Evolutionary conservation across 805 yeast species (phyloP), one percentile per base, ranked within the genome.

Genomic region (Starmerella sirachaensis): DNA sequence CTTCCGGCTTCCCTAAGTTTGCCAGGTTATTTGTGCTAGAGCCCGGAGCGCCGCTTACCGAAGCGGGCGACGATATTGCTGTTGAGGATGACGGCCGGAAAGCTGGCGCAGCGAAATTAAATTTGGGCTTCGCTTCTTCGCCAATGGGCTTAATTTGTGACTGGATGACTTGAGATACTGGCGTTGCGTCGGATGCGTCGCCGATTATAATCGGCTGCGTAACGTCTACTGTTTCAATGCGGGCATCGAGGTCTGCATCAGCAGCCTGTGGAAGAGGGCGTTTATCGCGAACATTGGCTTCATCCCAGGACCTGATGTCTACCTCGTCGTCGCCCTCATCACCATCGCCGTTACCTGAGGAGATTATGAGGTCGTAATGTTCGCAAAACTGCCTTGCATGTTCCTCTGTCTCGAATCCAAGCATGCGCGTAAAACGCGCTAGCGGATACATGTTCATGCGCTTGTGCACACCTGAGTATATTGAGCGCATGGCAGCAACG

Each of bases 351-450:
- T 19, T 32, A 18, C 27, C 27, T 7, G 26, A 5, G 23, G 31
- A 18, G 3, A 39, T 13, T 6, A 21, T 26, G 13, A 84, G 61
- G 2, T 73, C 76, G 54, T 78, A 84, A 49, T 80, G 69, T 1
- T 65, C 56, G 32, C 82, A 76, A 49, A 83, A 81, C 22, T 59
- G 63, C 3, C 60, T 38, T 11, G 81, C 51, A 35, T 76, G 74
- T 0, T 66, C 68, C 0, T 58, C 50, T n/a, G 68, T 57, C 50
- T 82, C 85, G 55, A 81, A 88, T 0, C 84, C 79, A 16, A 91
- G 63, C 45, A 73, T 55, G 1, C 59, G 55, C 14, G 59, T 55
- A 12, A 86, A 56, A 8, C 68, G 55, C 1, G 52, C 50, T 0
- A 72, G 65, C 4, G 75, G 64, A 43, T 77, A 71, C 1, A 84